Evolutionary conservation across 768 basidiomycete species (phyloP), one percentile per base, ranked within the genome.

Genomic region (Psilocybe sp.): DNA sequence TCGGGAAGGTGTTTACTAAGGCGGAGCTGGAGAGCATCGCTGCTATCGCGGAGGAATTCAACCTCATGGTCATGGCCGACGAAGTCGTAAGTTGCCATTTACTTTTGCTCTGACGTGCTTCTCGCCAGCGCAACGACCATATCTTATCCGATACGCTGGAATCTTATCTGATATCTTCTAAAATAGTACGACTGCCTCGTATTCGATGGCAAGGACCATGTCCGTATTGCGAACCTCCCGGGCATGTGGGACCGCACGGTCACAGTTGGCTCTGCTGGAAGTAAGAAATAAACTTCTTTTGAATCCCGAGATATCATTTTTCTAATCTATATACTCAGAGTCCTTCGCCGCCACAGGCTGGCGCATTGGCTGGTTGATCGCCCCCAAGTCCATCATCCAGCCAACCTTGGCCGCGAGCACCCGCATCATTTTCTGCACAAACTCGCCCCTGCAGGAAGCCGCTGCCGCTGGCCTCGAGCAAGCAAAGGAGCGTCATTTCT

Each of bases 211-310:
- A 85, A 87, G 60, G 85, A 96, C 60, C 97, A 99, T 66, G 75
- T 94, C 47, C 86, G 96, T 47, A 88, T 98, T 59, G 95, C 96
- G 3, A 91, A 75, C 33, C 77, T 99, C n/a, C 95, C 94, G 5
- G 92, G 93, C 16, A 97, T 98, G 91, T 98, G 95, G 95, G 91
- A 98, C 57, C 84, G 97, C 39, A 99, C 97, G 0, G 85, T 99
- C 38, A 98, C 96, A 6, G 91, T 98, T 47, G 85, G 89, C 36
- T 95, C 92, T n/a, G 95, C 91, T 23, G 94, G 94, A 58, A 96
- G 92, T 92, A 69, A 72, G 85, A 40, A 37, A 4, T 49, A 40
- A 36, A 9, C 36, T 42, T 45, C 46, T 45, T 5, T 14, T 39
- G 12, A 20, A 38, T 35, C 36, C 8, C 34, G 16, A 39, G 43